phyloP scores from a whole-genome alignment of 2,329 filamentous ascomycete species.

The Penicillium crustosum region DNA sequence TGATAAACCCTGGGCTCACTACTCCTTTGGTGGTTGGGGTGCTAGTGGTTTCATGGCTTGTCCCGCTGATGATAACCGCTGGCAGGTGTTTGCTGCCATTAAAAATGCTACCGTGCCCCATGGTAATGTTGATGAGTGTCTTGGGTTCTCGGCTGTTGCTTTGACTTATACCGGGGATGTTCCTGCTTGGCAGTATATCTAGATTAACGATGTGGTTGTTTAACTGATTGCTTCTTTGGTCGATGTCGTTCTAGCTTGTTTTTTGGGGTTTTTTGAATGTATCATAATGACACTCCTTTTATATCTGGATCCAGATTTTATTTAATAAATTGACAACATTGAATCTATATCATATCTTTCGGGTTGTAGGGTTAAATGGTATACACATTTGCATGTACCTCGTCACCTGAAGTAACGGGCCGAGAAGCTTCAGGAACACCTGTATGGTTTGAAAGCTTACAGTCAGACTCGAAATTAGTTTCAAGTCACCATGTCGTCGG shows the following conservation, averaged over 20 bases:
- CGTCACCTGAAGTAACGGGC: neutral
- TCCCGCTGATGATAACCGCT: conserved; percentile 33
- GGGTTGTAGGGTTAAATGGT: neutral
- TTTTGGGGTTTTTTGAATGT: neutral
- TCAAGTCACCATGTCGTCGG: neutral
- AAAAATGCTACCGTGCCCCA: conserved; percentile 43
- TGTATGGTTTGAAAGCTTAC: neutral
- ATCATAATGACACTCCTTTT: neutral
- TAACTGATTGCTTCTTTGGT: neutral
- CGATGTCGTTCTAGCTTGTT: neutral
- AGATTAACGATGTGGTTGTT: conserved; percentile 10
- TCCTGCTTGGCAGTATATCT: conserved; percentile 46
- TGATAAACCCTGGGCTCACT: conserved; percentile 29
- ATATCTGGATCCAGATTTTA: neutral
- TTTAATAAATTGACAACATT: neutral
- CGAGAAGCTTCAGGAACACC: neutral
- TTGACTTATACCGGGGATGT: conserved; percentile 26
- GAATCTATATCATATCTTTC: neutral
- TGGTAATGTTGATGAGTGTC: conserved; percentile 40
- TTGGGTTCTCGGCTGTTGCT: conserved; percentile 42
- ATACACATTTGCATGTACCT: neutral
- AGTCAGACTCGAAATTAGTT: neutral
- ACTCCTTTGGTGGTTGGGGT: conserved; percentile 37
- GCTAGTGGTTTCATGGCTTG: conserved; percentile 48
- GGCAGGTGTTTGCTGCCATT: conserved; percentile 46